Percentiles rank a stretch among this genome's conserved stretches.
Conservation (phyloP, 495 filamentous ascomycete genomes). For the Talaromyces adpressus region DNA sequence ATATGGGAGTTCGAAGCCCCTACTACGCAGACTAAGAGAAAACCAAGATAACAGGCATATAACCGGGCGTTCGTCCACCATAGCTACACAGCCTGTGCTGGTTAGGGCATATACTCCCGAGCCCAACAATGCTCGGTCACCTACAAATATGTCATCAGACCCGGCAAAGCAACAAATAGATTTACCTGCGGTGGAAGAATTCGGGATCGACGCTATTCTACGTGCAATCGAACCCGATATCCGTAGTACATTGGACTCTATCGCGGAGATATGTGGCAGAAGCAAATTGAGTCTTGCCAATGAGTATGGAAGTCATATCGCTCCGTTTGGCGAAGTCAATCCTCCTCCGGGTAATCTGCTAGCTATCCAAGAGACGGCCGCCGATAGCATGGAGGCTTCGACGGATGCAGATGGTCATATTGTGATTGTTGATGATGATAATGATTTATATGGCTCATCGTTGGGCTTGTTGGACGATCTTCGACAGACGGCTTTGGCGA, state of each 20-base stretch:
- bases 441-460: slow-evolving; percentile 22
- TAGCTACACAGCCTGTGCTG: slow-evolving; percentile 34
- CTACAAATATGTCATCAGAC: slow-evolving; percentile 28
- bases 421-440: slow-evolving; percentile 32
- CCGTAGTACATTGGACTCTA: slow-evolving; percentile 48
- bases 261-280: slow-evolving; percentile 57
- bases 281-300: slow-evolving; percentile 56
- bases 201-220: slow-evolving; percentile 55
- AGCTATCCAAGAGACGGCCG: slow-evolving; percentile 35
- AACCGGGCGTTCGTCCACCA: slow-evolving; percentile 17
- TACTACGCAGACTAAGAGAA: slow-evolving; percentile 13
- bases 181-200: slow-evolving; percentile 44
- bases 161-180: slow-evolving; percentile 17
- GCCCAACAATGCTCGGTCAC: slow-evolving; percentile 16
- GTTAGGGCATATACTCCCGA: slow-evolving; percentile 37
- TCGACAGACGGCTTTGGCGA: slow-evolving; percentile 12
- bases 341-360: slow-evolving; percentile 28
- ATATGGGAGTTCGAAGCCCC: slow-evolving; percentile 18
- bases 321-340: slow-evolving; percentile 51
- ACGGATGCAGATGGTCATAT: slow-evolving; percentile 17
- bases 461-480: slow-evolving; percentile 28
- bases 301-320: slow-evolving; percentile 57
- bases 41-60: slow-evolving; percentile 13
- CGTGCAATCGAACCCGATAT: slow-evolving; percentile 54
- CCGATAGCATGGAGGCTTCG: not conserved